Base-by-base conservation (phyloP, 192 early-diverging fungal species). In the Entomortierella lignicola region DNA sequence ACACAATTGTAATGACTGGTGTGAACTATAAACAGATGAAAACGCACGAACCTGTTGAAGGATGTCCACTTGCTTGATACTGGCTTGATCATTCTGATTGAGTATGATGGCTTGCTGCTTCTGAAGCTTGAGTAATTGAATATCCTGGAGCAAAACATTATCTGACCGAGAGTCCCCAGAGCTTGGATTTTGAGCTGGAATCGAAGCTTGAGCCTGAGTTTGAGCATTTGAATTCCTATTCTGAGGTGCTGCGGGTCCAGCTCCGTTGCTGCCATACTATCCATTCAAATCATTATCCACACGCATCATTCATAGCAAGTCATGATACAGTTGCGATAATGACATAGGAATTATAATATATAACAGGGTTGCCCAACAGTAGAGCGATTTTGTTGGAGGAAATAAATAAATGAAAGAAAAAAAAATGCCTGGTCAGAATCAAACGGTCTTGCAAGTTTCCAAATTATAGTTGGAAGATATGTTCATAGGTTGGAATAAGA, bases 41-140 rank as follows among this genome's bases (percentile, higher is more conserved):
- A 32, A 41, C 27, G 27, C 20, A 69, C 66, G 60, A 47, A 77
- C 74, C 74, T 77, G 66, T 4, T 69, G 66, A 63, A 77, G 74
- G 54, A 77, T 77, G 23, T 20, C 60, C 23, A 64, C 66, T 27
- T 77, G 74, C 30, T 77, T 77, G 15, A 55, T 53, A 32, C 61
- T 63, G 31, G 66, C 66, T 56, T 63, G 60, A 39, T 77, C 74
- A 26, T 30, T 30, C 18, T 66, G 74, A 41, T 77, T 77, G 55
- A 69, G 23, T 29, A 77, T 64, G 44, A 77, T 77, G 4, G 59
- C 60, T 8, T 69, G 74, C 29, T 64, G 66, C 30, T 77, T 77
- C 30, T 77, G 74, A 29, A 77, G 60, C 53, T 69, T 58, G 6
- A 77, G 41, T 23, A 77, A 44, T 27, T 77, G 74, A 27, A 77